A percentile compares a stretch with the other conserved stretches of the same genome.
Conservation (phyloP, 441 rosid species). For the Gossypium lobatum region DNA sequence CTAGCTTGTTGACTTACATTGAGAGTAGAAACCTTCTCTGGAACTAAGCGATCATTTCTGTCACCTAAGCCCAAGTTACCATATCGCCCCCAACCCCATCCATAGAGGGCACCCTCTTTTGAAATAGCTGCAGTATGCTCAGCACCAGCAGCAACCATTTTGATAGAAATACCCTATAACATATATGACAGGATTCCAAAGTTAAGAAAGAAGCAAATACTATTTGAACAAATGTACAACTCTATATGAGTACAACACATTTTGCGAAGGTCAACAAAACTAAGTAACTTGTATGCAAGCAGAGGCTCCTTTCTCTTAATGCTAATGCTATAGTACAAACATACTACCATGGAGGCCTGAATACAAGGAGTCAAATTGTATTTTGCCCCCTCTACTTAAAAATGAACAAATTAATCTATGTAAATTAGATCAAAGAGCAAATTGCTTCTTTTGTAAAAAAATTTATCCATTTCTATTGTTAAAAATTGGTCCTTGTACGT, state of each 20-base stretch:
- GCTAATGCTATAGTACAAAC: not conserved
- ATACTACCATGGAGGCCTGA: not conserved
- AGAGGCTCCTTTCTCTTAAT: not conserved
- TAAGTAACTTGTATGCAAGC: not conserved
- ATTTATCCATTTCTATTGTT: too few species aligned
- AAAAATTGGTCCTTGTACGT: too few species aligned
- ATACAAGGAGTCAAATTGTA: too few species aligned
- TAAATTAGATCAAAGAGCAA: too few species aligned
- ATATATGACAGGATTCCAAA: constrained; percentile 11
- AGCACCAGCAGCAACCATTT: constrained; percentile 98
- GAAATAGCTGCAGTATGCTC: constrained; percentile 97
- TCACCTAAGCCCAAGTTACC: constrained; percentile 98
- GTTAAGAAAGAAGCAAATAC: constrained; percentile 1
- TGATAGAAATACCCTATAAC: constrained; percentile 67
- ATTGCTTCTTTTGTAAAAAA: too few species aligned
- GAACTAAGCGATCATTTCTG: constrained; percentile 81
- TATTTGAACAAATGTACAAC: not conserved
- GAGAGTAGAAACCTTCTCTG: constrained; percentile 61
- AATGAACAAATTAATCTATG: too few species aligned
- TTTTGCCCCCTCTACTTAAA: too few species aligned
- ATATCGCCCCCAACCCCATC: constrained; percentile 99
- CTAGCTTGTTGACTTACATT: constrained; percentile 44
- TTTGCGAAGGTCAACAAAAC: not conserved
- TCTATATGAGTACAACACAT: constrained; percentile 1
- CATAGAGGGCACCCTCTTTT: constrained; percentile 89